phyloP scores from a whole-genome alignment of 2,329 filamentous ascomycete genomes.

The Alternaria sp. region DNA sequence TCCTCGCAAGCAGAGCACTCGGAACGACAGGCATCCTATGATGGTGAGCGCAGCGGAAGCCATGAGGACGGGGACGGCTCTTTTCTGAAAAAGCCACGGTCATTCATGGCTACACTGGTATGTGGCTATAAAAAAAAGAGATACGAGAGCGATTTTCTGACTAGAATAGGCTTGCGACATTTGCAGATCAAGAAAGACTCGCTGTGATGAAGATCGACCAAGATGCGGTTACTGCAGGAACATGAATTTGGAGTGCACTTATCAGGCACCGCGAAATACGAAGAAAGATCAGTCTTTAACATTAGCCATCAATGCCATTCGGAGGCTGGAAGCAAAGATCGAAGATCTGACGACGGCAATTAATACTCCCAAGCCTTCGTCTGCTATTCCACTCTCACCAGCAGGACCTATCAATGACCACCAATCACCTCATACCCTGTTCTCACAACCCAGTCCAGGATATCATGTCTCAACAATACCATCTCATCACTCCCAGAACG shows the following conservation, averaged over 20 bases:
- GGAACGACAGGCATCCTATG: conserved; percentile 27
- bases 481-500: conserved; percentile 22
- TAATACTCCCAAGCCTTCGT: conserved; percentile 29
- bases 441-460: conserved; percentile 43
- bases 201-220: conserved; percentile 64
- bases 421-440: conserved; percentile 36
- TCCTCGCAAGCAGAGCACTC: conserved; percentile 28
- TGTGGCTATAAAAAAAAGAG: neutral
- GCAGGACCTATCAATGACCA: conserved; percentile 30
- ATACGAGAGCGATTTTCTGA: conserved; percentile 14
- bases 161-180: conserved; percentile 59
- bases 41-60: conserved; percentile 33
- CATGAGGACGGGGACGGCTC: conserved; percentile 36
- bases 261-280: conserved; percentile 62
- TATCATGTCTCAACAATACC: conserved; percentile 16
- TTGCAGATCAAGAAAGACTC: conserved; percentile 62
- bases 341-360: conserved; percentile 56
- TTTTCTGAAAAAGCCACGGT: conserved; percentile 45
- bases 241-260: conserved; percentile 60
- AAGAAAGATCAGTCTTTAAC: conserved; percentile 64
- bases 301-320: conserved; percentile 63
- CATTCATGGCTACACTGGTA: conserved; percentile 48
- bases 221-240: conserved; percentile 61
- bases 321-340: conserved; percentile 62
- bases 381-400: conserved; percentile 14